Evolutionary conservation across 2,329 filamentous ascomycete species (phyloP), one percentile per base, ranked within the genome.

Genomic region (Penicillium sp.): DNA sequence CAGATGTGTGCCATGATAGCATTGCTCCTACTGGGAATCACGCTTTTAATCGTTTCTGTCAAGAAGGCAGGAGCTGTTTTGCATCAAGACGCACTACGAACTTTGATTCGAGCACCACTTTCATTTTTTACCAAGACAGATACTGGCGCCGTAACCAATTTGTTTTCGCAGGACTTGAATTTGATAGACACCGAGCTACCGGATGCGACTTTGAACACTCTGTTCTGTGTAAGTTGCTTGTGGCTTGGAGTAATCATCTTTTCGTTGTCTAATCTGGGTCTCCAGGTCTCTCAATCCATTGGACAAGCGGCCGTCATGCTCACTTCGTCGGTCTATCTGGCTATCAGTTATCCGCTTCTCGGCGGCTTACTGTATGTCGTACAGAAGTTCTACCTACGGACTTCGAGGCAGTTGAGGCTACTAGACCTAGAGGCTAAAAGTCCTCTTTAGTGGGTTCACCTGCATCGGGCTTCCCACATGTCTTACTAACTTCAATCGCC

Each of bases 101-200:
- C 58, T 11, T 46, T 62, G 19, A 46, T 61, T 39, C 67, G 65
- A 33, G 75, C 77, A 21, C 72, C 75, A 21, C 67, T 79, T 63
- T 71, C 70, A 1, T 80, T 79, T 64, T 78, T 81, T 54, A 68
- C 74, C 0, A 71, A 70, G 2, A 79, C 75, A 0, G 77, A 80
- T 59, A 75, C 73, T 13, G 79, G 78, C n/a, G 70, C 76, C 14
- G 77, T 73, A 2, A 68, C 76, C n/a, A 81, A 81, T 57, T 67
- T 76, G 22, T 81, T 82, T 63, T 76, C 73, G n/a, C 78, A 80
- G 58, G 79, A 82, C 65, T 67, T 81, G 5, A 68, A 74, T 52
- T 65, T 81, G n/a, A 76, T 80, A 14, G 79, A 81, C 49, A 74
- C 70, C 57, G 73, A 77, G 46, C 64, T 81, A 11, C 58, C 60